Percentiles rank a stretch among this genome's conserved stretches.
These are phyloP conservation scores for Saussurea involucrata DNA, from an alignment of 129 eudicot species.

Conservation along the genomic window DNA sequence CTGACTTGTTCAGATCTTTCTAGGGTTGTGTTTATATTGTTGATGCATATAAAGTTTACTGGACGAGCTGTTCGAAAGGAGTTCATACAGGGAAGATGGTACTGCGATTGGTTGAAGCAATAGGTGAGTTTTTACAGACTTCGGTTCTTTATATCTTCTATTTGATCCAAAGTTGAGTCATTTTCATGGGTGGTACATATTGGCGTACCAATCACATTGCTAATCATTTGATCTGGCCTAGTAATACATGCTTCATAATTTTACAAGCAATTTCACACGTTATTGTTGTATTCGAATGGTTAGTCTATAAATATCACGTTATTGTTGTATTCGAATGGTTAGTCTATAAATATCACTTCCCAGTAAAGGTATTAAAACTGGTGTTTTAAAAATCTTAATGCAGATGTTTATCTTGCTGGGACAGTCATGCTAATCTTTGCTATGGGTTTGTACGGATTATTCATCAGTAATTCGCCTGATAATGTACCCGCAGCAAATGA, in stretches of 20 bases:
- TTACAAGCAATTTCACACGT: not conserved
- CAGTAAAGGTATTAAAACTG: not conserved
- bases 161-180: not conserved
- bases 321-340: not conserved
- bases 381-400: constrained; percentile 4
- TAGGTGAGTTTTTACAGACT: constrained; percentile 59
- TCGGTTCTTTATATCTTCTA: not conserved
- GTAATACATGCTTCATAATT: not conserved
- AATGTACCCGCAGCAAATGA: constrained; percentile 52
- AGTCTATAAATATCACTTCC: not conserved
- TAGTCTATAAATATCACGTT: not conserved
- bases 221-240: not conserved
- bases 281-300: not conserved
- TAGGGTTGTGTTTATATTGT: constrained; percentile 91
- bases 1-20: constrained; percentile 22
- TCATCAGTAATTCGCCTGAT: constrained; percentile 65
- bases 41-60: constrained; percentile 87
- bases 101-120: constrained; percentile 85
- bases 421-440: constrained; percentile 95
- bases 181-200: not conserved
- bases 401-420: constrained; percentile 99
- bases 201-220: not conserved
- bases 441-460: constrained; percentile 93
- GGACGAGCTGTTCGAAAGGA: constrained; percentile 86
- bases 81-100: constrained; percentile 94